These are phyloP conservation scores for Leccinum pachyderme DNA, from an alignment of 1,284 basidiomycete species.

Conservation along the genomic window DNA sequence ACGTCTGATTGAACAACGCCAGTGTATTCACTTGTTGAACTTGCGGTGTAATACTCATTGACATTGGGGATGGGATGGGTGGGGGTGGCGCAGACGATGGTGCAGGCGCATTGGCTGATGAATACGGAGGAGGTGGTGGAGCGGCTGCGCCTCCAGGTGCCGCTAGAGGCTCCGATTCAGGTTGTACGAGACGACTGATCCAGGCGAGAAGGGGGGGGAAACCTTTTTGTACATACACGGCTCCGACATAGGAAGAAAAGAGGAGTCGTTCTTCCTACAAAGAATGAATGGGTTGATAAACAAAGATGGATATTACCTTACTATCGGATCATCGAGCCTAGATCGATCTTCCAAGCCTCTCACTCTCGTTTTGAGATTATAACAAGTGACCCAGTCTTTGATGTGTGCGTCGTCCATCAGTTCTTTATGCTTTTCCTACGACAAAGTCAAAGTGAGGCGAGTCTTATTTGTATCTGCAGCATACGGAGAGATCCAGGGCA, in stretches of 20 bases:
- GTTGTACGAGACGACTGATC: constrained; percentile 49
- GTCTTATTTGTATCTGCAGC: constrained; percentile 9
- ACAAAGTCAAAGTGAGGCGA: background rate
- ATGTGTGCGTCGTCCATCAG: constrained; percentile 34
- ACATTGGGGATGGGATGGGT: constrained; percentile 8
- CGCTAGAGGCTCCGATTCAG: constrained; percentile 37
- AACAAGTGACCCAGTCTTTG: constrained; percentile 41
- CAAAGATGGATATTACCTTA: constrained; percentile 17
- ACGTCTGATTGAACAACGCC: constrained; percentile 53
- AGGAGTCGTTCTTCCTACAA: constrained; percentile 46
- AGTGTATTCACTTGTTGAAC: constrained; percentile 37
- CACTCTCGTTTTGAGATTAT: constrained; percentile 42
- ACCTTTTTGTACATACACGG: constrained; percentile 47
- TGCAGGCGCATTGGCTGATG: constrained; percentile 13
- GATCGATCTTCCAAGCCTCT: constrained; percentile 34
- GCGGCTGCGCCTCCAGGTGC: constrained; percentile 24
- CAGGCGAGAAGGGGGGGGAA: constrained; percentile 41
- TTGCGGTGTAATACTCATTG: background rate
- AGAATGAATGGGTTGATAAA: constrained; percentile 7
- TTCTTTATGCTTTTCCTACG: constrained; percentile 31
- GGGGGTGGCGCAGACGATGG: constrained; percentile 15
- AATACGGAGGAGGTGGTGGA: constrained; percentile 25
- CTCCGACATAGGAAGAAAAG: constrained; percentile 53
- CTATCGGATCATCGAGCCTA: constrained; percentile 36
- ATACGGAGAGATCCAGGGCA: constrained; percentile 41